Percentiles rank a stretch among this genome's conserved stretches.
These are phyloP conservation scores for Tetramitus jugosus DNA, from an alignment of 208 protist species.

Conservation along the genomic window DNA sequence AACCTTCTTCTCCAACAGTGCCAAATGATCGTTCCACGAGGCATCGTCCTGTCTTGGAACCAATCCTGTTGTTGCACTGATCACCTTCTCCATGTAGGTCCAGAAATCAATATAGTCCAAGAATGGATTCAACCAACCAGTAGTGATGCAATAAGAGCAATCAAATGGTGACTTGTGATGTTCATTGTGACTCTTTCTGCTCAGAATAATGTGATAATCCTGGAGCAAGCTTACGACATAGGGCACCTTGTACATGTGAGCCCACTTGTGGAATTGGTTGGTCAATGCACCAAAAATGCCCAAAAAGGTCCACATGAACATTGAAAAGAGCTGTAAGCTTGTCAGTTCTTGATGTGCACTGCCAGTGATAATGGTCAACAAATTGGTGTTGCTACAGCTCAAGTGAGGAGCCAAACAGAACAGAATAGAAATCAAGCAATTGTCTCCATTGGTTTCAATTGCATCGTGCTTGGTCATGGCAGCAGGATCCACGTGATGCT, in stretches of 20 bases:
- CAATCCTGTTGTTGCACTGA: conserved; percentile 62
- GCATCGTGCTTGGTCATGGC: conserved; percentile 83
- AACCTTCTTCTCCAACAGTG: background rate
- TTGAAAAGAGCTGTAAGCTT: conserved; percentile 58
- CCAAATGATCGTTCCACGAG: conserved; percentile 19
- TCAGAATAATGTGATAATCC: conserved; percentile 61
- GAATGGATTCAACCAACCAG: conserved; percentile 77
- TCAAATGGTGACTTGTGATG: conserved; percentile 81
- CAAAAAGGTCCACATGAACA: conserved; percentile 40
- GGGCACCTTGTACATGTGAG: conserved; percentile 63
- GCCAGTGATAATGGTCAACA: conserved; percentile 44
- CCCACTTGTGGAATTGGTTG: conserved; percentile 88
- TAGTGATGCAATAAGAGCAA: conserved; percentile 86
- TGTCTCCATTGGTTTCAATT: conserved; percentile 86
- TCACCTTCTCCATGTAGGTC: conserved; percentile 60
- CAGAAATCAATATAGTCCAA: conserved; percentile 75
- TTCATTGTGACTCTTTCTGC: conserved; percentile 62
- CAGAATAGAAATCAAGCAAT: conserved; percentile 68
- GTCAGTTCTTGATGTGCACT: too few relatives aligned
- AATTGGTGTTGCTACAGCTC: conserved; percentile 34
- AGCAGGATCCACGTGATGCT: conserved; percentile 79
- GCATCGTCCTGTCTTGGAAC: conserved; percentile 68
- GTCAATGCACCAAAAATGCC: conserved; percentile 65
- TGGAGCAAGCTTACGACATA: conserved; percentile 55
- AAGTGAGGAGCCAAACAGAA: conserved; percentile 50